Base-by-base conservation (phyloP, 371 early-diverging fungal species). In the Sporodiniella umbellata region DNA sequence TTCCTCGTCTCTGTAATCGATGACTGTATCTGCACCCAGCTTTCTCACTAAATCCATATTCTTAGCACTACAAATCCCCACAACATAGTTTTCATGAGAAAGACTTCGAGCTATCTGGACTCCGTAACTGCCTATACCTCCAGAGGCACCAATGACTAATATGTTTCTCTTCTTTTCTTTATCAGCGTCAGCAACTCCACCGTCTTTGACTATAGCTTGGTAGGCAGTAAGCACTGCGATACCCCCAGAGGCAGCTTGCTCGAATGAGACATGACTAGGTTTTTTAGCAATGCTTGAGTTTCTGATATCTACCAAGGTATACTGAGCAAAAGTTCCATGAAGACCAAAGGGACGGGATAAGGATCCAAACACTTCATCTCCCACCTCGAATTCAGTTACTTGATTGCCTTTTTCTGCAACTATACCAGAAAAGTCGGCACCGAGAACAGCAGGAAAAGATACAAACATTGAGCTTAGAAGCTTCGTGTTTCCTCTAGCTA, bases 41-140 rank as follows among this genome's bases (percentile, higher is more conserved):
- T 51, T 40, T 35, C 62, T 60, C 14, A 83, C 81, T 19, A 78
- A 58, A 23, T 73, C 72, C 12, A 63, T 60, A 39, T 83, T 82
- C 26, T 53, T 66, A 0, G 58, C 60, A 24, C 81, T 81, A 42
- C 86, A 84, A n/a, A 86, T 78, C n/a, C 71, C 89, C 1, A 79
- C 74, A 0, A 86, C 86, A 15, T 70, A 42, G 1, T 84, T 83
- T 4, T 72, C 67, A 3, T 28, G 28, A 23, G 53, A 28, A 22
- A 70, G 25, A 1, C 65, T 56, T 43, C 84, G 85, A 18, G 82
- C 88, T 4, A 85, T 14, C 53, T 89, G 89, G 10, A 87, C 74
- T 6, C 70, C 84, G 42, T 70, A 81, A 1, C 69, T 62, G 2
- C 87, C 89, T 37, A 80, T 73, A 37, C 83, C 83, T 6, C 84